Base-by-base conservation (phyloP, 176 grass and related monocot species). In the Hordeum marinum region DNA sequence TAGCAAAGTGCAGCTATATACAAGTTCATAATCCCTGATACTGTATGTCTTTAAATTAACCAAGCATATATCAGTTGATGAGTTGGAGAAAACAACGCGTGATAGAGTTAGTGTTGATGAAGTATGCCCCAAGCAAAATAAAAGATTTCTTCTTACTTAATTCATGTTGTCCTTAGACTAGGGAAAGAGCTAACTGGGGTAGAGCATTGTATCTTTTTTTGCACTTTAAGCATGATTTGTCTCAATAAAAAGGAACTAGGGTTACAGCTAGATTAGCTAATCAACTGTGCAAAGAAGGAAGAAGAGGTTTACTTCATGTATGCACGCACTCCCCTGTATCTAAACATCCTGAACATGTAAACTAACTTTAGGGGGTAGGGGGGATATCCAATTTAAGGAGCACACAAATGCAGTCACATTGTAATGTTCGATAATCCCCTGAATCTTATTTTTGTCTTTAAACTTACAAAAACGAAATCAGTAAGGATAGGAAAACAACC, bases 271-370 rank as follows among this genome's bases (percentile, higher is more conserved):
- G n/a, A 68, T 68, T 40, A 39, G 52, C 8, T 68, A 46, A 78
- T 32, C 29, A n/a, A 78, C 35, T 83, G 24, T 84, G 29, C 13
- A 18, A 87, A 75, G n/a, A 80, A 69, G 68, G 25, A 80, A 83
- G 14, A 60, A 41, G 1, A 59, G 48, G 74, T 15, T 62, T 29
- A 83, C 21, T 35, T 78, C 64, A 52, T 52, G 48, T 52, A 27
- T 36, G 15, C 11, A 48, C 48, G 43, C 41, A 0, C 27, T 73
- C 41, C 10, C 61, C 1, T 26, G 14, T 41, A 39, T 25, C 29
- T 37, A 2, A 52, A 52, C 48, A 52, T 52, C 48, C 14, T 52
- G 17, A 60, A 25, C 12, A 66, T 75, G 23, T 72, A 72, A 67
- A 62, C 8, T 61, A 52, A 6, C 48, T 52, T 35, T 6, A 6